phyloP scores from a whole-genome alignment of 768 basidiomycete genomes.

The Podaxis sp. region DNA sequence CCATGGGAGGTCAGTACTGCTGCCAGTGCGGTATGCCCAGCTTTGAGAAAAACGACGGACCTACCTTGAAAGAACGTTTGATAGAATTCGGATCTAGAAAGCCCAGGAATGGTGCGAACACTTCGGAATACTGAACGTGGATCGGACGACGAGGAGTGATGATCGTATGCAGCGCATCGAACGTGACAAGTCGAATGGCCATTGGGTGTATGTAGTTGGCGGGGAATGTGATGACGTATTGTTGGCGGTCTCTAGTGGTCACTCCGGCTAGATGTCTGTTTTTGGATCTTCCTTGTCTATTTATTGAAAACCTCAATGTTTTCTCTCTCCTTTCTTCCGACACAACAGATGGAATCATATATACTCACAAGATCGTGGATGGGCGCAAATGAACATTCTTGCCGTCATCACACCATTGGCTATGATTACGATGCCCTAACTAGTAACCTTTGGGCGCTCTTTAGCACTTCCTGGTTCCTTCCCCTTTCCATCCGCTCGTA shows the following conservation, averaged over 20 bases:
- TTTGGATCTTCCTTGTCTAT: too few relatives aligned
- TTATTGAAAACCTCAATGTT: too few relatives aligned
- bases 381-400: too few relatives aligned
- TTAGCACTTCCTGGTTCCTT: not conserved
- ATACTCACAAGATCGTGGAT: too few relatives aligned
- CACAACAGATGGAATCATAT: too few relatives aligned
- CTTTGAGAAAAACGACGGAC: conserved; percentile 32
- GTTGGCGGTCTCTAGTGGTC: not conserved
- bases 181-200: conserved; percentile 65
- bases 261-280: too few relatives aligned
- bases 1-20: not conserved
- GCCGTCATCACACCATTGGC: too few relatives aligned
- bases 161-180: conserved; percentile 78
- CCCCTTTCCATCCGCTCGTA: not conserved
- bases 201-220: conserved; percentile 6
- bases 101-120: conserved; percentile 70
- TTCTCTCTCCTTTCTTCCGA: too few relatives aligned
- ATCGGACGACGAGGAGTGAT: conserved; percentile 69
- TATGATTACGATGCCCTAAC: too few relatives aligned
- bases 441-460: not conserved
- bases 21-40: not conserved
- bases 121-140: conserved; percentile 62
- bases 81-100: conserved; percentile 51
- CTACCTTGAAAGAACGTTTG: conserved; percentile 58
- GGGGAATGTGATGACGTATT: not conserved